Evolutionary conservation across 805 yeast genomes (phyloP).

Genomic region (Schwanniomyces pseudopolymorphus): DNA sequence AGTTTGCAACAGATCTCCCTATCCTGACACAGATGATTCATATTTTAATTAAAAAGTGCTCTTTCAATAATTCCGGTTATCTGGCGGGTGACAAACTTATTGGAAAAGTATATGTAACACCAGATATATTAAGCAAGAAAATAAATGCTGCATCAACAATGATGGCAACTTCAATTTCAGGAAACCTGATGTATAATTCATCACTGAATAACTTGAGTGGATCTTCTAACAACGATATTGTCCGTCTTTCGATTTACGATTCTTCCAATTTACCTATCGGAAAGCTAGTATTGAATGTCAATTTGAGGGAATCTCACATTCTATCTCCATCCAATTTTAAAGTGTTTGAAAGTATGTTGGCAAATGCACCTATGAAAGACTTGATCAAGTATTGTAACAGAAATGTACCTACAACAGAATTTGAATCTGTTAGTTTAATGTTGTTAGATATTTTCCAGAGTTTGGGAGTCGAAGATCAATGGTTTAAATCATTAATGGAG

Average conservation of each 20-base stretch:
- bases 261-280: slow-evolving; percentile 51
- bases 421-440: slow-evolving; percentile 58
- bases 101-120: slow-evolving; percentile 57
- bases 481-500: slow-evolving; percentile 71
- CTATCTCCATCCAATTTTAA: slow-evolving; percentile 61
- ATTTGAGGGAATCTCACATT: slow-evolving; percentile 53
- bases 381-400: slow-evolving; percentile 49
- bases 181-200: slow-evolving; percentile 21
- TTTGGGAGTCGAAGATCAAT: slow-evolving; percentile 62
- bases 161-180: slow-evolving; percentile 23
- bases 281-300: slow-evolving; percentile 51
- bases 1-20: slow-evolving; percentile 61
- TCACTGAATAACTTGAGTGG: slow-evolving; percentile 2
- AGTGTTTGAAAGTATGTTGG: slow-evolving; percentile 60
- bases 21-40: slow-evolving; percentile 52
- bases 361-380: slow-evolving; percentile 50
- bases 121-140: slow-evolving; percentile 45
- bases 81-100: slow-evolving; percentile 38
- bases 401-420: slow-evolving; percentile 37
- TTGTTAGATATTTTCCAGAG: slow-evolving; percentile 75
- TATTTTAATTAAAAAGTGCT: slow-evolving; percentile 43
- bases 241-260: slow-evolving; percentile 47
- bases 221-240: slow-evolving; percentile 28
- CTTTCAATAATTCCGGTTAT: slow-evolving; percentile 19
- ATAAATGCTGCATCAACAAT: slow-evolving; percentile 33